A percentile compares a stretch with the other conserved stretches of the same genome.
Conservation (phyloP, 2,329 filamentous ascomycete genomes). For the Verticillium albo-atrum region DNA sequence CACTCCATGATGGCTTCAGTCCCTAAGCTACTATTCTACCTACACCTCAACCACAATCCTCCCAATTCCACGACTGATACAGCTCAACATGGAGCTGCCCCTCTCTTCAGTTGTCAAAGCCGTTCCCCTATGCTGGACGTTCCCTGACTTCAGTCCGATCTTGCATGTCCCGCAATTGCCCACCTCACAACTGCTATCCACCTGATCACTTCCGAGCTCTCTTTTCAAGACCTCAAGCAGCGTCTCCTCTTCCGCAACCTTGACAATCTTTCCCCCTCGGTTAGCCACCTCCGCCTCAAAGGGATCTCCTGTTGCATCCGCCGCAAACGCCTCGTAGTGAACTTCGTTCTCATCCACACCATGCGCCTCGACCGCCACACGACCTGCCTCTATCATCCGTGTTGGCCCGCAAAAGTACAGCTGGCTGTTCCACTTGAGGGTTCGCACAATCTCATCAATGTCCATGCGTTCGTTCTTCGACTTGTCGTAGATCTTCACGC, state of each 20-base stretch:
- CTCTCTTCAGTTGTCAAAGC: constrained; percentile 42
- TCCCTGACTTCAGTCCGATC: constrained; percentile 34
- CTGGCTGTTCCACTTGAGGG: constrained; percentile 47
- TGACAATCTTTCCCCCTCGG: constrained; percentile 30
- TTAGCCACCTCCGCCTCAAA: constrained; percentile 53
- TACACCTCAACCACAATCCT: constrained; percentile 44
- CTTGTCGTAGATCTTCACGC: constrained; percentile 48
- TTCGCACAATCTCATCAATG: constrained; percentile 38
- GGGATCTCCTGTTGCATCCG: constrained; percentile 50
- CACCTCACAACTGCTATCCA: constrained; percentile 47
- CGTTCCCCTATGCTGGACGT: constrained; percentile 45
- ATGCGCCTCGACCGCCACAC: constrained; percentile 30
- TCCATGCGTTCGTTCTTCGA: constrained; percentile 47
- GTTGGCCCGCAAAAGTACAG: constrained; percentile 59
- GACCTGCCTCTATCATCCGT: constrained; percentile 51
- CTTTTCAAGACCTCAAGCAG: constrained; percentile 42
- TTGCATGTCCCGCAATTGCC: constrained; percentile 52
- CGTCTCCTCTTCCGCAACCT: constrained; percentile 43
- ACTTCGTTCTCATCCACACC: constrained; percentile 45
- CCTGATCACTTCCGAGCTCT: constrained; percentile 31
- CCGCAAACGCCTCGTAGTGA: constrained; percentile 57
- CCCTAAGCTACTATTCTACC: constrained; percentile 1
- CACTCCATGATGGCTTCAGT: not conserved
- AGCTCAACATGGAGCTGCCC: constrained; percentile 39
- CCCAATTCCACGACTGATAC: constrained; percentile 48